These are phyloP conservation scores for Allantophomopsis lycopodina DNA, from an alignment of 2,329 filamentous ascomycete genomes.

Conservation along the genomic window DNA sequence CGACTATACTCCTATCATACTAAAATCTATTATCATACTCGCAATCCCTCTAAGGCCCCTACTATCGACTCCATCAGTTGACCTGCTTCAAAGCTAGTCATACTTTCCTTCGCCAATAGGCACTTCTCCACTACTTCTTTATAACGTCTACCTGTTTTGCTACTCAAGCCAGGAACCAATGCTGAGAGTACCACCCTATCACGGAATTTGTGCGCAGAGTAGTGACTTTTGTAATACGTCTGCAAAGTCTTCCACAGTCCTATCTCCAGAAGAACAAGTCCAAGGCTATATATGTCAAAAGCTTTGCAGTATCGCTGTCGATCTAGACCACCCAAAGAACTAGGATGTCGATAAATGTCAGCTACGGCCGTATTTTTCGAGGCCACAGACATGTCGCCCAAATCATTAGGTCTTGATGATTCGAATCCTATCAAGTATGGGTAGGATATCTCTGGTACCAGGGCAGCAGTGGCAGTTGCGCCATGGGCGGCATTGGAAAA, in stretches of 20 bases:
- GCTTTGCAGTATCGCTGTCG: conserved; percentile 23
- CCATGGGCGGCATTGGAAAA: conserved; percentile 14
- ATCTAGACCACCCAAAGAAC: conserved; percentile 23
- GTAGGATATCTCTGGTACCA: conserved; percentile 24
- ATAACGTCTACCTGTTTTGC: conserved; percentile 26
- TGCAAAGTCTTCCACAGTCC: conserved; percentile 29
- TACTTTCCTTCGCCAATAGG: conserved; percentile 22
- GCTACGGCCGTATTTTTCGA: conserved; percentile 23
- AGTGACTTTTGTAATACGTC: conserved; percentile 26
- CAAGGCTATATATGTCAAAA: conserved; percentile 29
- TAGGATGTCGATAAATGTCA: conserved; percentile 32
- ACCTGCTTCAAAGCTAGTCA: conserved; percentile 22
- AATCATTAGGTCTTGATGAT: conserved; percentile 22
- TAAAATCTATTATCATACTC: conserved; percentile 9
- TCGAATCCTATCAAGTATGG: conserved; percentile 27
- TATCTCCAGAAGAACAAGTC: conserved; percentile 33
- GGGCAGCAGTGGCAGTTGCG: conserved; percentile 13
- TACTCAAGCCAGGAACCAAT: conserved; percentile 25
- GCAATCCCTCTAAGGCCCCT: conserved; percentile 23
- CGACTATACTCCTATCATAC: not conserved
- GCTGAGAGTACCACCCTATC: conserved; percentile 26
- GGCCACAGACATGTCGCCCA: conserved; percentile 22
- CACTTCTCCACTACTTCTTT: conserved; percentile 27
- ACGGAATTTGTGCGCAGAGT: conserved; percentile 26
- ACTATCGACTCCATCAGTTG: conserved; percentile 29